phyloP scores from a whole-genome alignment of 768 basidiomycete genomes.

The Gyrodon lividus region DNA sequence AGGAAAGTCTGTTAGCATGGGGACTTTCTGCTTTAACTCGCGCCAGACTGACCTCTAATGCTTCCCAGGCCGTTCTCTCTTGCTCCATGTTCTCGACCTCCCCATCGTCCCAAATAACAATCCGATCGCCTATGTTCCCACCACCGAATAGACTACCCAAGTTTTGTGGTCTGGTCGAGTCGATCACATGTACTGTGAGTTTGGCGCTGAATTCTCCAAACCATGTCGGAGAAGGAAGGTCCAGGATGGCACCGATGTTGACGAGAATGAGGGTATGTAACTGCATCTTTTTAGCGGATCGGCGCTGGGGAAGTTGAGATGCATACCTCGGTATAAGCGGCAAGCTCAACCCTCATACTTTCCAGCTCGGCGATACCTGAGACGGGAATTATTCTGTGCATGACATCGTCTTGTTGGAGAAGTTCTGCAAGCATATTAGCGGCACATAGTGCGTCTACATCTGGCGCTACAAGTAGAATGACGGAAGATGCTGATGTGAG shows the following conservation, averaged over 20 bases:
- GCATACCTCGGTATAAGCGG: constrained; percentile 64
- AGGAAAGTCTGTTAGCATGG: constrained; percentile 7
- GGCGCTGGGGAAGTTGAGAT: background rate
- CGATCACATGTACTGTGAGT: constrained; percentile 87
- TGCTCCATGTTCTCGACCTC: constrained; percentile 66
- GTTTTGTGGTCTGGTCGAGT: constrained; percentile 89
- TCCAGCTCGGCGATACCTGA: constrained; percentile 81
- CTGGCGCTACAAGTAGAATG: constrained; percentile 82
- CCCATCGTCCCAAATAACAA: constrained; percentile 94
- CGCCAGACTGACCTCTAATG: constrained; percentile 60
- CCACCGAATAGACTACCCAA: constrained; percentile 80
- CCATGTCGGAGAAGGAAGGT: constrained; percentile 72
- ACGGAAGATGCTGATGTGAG: constrained; percentile 80
- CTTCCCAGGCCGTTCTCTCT: constrained; percentile 82
- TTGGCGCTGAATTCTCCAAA: constrained; percentile 67
- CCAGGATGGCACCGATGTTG: constrained; percentile 88
- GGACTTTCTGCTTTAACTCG: background rate
- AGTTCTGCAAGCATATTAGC: constrained; percentile 86
- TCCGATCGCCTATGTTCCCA: constrained; percentile 63
- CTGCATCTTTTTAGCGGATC: constrained; percentile 36
- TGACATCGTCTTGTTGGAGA: constrained; percentile 91
- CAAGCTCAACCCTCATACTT: constrained; percentile 60
- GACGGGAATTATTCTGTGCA: constrained; percentile 86
- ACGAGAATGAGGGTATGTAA: constrained; percentile 87
- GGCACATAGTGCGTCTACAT: constrained; percentile 91